Evolutionary conservation across 2,329 filamentous ascomycete genomes (phyloP).

Genomic region (Nakataea oryzae): DNA sequence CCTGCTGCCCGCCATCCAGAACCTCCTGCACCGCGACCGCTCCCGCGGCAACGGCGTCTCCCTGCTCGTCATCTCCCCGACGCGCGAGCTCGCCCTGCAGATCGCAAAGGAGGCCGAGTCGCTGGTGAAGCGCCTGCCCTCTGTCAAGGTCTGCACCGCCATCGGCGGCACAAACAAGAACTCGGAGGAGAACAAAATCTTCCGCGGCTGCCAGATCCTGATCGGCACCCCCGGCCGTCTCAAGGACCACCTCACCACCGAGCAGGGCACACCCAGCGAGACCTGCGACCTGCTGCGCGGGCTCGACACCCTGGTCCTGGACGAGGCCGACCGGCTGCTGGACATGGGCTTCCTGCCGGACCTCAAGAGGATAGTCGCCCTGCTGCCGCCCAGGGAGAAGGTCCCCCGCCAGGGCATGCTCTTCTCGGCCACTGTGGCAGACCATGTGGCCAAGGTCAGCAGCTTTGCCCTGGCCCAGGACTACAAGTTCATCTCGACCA

Average conservation of each 20-base stretch:
- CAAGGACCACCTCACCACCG: constrained; percentile 66
- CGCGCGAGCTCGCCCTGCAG: constrained; percentile 60
- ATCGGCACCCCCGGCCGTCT: constrained; percentile 74
- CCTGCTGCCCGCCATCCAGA: constrained; percentile 72
- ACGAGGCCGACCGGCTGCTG: constrained; percentile 72
- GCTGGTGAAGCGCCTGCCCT: constrained; percentile 60
- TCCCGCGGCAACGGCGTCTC: constrained; percentile 32
- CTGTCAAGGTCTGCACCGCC: constrained; percentile 66
- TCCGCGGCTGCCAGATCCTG: constrained; percentile 66
- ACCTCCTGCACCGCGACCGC: constrained; percentile 39
- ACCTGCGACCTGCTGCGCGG: constrained; percentile 54
- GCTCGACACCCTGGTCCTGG: constrained; percentile 71
- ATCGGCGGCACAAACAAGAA: constrained; percentile 73
- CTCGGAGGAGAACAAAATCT: constrained; percentile 58
- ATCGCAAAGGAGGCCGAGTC: constrained; percentile 62
- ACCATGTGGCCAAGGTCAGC: constrained; percentile 69
- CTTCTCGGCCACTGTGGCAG: constrained; percentile 75
- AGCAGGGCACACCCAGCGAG: constrained; percentile 36
- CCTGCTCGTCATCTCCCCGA: constrained; percentile 58
- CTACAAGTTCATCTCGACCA: constrained; percentile 76
- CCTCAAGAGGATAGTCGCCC: constrained; percentile 64
- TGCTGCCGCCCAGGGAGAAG: constrained; percentile 51
- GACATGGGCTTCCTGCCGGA: constrained; percentile 79
- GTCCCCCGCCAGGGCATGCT: constrained; percentile 63
- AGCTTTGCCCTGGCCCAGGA: constrained; percentile 53